Evolutionary conservation across 192 early-diverging fungal genomes (phyloP), one percentile per base, ranked within the genome.

Genomic region (Radiomyces spectabilis): DNA sequence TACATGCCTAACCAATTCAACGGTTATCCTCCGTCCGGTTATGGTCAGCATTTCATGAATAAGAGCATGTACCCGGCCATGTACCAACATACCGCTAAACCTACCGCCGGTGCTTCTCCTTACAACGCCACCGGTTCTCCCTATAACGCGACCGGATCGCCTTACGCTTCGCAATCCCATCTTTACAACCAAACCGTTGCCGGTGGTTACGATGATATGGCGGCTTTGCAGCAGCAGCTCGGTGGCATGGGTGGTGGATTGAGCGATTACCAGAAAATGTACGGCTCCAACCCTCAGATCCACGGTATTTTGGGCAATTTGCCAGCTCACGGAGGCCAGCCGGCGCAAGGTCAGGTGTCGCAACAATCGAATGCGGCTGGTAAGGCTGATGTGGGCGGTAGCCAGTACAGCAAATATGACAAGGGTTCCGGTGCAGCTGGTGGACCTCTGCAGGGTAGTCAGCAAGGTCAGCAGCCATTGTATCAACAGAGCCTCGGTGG

Each of bases 41-140:
- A 92, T 66, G 88, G 85, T n/a, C 91, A 93, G 65, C 91, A 86
- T 7, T 92, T 89, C 61, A 78, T 92, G 67, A 92, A 90, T 75
- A 93, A 95, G 78, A 80, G 73, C 32, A 83, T 91, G 77, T 95
- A 93, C 53, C 89, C 89, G 15, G 49, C 34, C 30, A 86, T 87
- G 82, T 91, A 93, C 62, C 66, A 34, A 66, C 72, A 41, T 61
- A 22, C 60, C 24, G 46, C 46, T 9, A 5, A 21, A 7, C 30
- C 46, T 31, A 4, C 68, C 3, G 66, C 41, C 57, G 77, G 79
- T 48, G 70, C 73, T 44, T 27, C 38, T 15, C 2, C 41, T 3
- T 25, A 51, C 18, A 63, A 68, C 15, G 54, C 71, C 22, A 21
- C 57, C 25, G 57, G 55, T 31, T 65, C 74, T 10, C 62, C 71